Conservation (phyloP, 768 basidiomycete species). For the Sporobolomyces roseus region DNA sequence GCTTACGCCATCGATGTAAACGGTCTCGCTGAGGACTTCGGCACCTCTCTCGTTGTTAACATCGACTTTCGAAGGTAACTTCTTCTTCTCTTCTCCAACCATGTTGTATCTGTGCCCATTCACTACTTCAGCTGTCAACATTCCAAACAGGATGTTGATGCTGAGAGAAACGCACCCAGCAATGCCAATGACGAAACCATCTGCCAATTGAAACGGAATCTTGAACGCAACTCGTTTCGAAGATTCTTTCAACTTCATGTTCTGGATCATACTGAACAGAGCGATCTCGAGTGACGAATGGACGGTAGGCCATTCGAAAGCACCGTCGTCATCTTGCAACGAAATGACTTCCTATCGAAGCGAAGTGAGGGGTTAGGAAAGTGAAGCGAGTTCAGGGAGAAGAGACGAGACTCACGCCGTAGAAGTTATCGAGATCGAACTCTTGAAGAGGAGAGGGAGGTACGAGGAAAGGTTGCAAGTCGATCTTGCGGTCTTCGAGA, state of each 20-base stretch:
- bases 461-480: slow-evolving; percentile 86
- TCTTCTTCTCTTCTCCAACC: slow-evolving; percentile 82
- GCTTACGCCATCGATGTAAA: slow-evolving; percentile 71
- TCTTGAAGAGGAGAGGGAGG: slow-evolving; percentile 58
- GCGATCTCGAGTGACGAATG: slow-evolving; percentile 48
- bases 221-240: slow-evolving; percentile 79
- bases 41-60: slow-evolving; percentile 24
- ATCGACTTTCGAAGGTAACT: slow-evolving; percentile 73
- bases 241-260: slow-evolving; percentile 75
- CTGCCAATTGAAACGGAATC: slow-evolving; percentile 69
- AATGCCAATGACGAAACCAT: slow-evolving; percentile 50
- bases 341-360: slow-evolving; percentile 8
- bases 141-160: no score
- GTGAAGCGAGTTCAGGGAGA: no score
- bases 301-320: slow-evolving; percentile 19
- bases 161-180: slow-evolving; percentile 48
- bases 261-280: slow-evolving; percentile 44
- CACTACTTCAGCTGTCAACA: background rate
- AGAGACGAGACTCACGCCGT: slow-evolving; percentile 51
- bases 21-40: slow-evolving; percentile 65
- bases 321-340: slow-evolving; percentile 1
- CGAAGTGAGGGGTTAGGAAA: background rate
- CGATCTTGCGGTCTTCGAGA: slow-evolving; percentile 69
- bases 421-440: slow-evolving; percentile 73
- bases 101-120: slow-evolving; percentile 67